Evolutionary conservation across 176 grass and related monocot genomes (phyloP), one percentile per base, ranked within the genome.

Genomic region (Lolium multiflorum): DNA sequence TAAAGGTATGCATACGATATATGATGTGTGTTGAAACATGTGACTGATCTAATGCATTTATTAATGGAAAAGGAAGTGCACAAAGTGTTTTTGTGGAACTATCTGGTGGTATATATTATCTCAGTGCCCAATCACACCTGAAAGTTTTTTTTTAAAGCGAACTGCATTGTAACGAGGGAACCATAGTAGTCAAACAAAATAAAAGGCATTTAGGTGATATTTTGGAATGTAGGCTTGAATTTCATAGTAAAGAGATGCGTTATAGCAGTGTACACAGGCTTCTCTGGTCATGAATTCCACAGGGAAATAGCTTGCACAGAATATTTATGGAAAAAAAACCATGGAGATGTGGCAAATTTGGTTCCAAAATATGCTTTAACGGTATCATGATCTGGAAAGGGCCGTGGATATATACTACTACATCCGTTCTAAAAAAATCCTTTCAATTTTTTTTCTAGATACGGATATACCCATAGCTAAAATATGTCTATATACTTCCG

Each of bases 1-100:
- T 65, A 48, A 87, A 90, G 26, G n/a, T 70, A 50, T 39, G 54
- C 61, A 59, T 71, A 67, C 37, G 51, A 77, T 47, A 22, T 28
- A 17, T 86, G 78, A 15, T 20, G 15, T 47, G 17, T 13, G 54
- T 80, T 76, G 46, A 26, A 73, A 81, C 46, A 28, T 52, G 60
- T 16, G 26, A 8, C 83, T 3, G 70, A 58, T 87, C 26, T 74
- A 16, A 87, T 67, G 38, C 38, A 80, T 21, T 80, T 64, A 68
- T 80, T 64, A 68, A 61, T 71, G 41, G 9, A 71, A 25, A 46
- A 28, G 1, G 7, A 7, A 47, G 7, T 5, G n/a, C n/a, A 14
- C 51, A 22, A 22, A 46, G 18, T 79, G 51, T 73, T 46, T 63
- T 73, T 20, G 66, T 16, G 0, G 7, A 59, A 78, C 17, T 77